These are phyloP conservation scores for Sclerotiophoma versabilis DNA, from an alignment of 2,329 filamentous ascomycete species.

Conservation along the genomic window DNA sequence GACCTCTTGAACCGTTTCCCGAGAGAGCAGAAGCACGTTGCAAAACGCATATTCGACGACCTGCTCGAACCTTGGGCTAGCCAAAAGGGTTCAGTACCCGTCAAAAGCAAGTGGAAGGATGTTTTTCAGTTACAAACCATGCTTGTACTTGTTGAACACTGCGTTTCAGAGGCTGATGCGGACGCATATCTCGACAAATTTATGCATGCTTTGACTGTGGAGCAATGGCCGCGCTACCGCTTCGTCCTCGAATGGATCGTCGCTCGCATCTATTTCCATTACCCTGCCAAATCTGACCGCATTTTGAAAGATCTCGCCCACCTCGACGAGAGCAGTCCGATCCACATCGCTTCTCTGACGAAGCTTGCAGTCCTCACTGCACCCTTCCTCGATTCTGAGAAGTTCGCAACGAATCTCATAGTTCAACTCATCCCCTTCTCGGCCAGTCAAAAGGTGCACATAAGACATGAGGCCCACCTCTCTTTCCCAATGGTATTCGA, in stretches of 20 bases:
- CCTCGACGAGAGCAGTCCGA: constrained; percentile 55
- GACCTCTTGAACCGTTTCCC: constrained; percentile 54
- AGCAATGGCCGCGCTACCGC: constrained; percentile 57
- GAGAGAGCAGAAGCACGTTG: constrained; percentile 28
- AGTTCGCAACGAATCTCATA: constrained; percentile 50
- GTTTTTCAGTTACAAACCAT: constrained; percentile 57
- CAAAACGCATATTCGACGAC: constrained; percentile 40
- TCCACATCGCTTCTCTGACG: constrained; percentile 56
- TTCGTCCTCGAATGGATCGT: constrained; percentile 59
- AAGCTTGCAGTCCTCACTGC: constrained; percentile 55
- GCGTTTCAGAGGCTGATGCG: constrained; percentile 36
- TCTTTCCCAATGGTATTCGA: constrained; percentile 55
- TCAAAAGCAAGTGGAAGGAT: constrained; percentile 58
- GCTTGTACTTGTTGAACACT: constrained; percentile 52
- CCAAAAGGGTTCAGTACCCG: constrained; percentile 53
- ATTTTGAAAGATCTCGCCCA: constrained; percentile 49
- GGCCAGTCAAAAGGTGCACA: constrained; percentile 58
- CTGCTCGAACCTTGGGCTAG: constrained; percentile 53
- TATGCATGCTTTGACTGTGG: constrained; percentile 52
- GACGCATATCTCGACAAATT: constrained; percentile 48
- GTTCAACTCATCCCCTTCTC: constrained; percentile 53
- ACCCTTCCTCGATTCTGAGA: constrained; percentile 46
- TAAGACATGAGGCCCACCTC: constrained; percentile 62
- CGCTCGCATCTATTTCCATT: constrained; percentile 51
- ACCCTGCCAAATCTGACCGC: constrained; percentile 37